phyloP scores from a whole-genome alignment of 257 asterid genomes.

The Ligustrum vulgare region DNA sequence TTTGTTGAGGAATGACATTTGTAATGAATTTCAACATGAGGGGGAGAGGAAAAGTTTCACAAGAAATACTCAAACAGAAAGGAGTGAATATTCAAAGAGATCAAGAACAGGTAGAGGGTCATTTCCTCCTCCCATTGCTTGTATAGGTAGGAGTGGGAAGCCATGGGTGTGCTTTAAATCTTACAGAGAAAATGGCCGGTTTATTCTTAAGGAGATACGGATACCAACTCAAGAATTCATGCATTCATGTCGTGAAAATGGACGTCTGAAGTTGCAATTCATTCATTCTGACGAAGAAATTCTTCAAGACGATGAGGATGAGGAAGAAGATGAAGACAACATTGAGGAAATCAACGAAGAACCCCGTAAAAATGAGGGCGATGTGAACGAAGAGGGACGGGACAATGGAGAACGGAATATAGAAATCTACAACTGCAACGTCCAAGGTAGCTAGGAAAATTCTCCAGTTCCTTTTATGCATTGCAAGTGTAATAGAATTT shows the following conservation, averaged over 20 bases:
- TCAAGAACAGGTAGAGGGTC: conserved; percentile 33
- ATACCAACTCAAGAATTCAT: conserved; percentile 70
- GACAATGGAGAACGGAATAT: conserved; percentile 23
- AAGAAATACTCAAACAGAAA: conserved; percentile 22
- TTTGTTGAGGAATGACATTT: conserved; percentile 24
- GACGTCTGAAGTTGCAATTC: conserved; percentile 62
- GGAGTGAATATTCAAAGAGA: conserved; percentile 31
- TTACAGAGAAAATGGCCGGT: conserved; percentile 66
- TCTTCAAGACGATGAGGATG: conserved; percentile 37
- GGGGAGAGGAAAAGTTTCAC: conserved; percentile 28
- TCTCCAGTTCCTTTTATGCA: conserved; percentile 24
- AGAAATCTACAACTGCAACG: neutral
- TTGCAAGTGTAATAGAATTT: conserved; percentile 16
- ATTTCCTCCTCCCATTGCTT: conserved; percentile 84
- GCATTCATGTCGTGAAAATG: conserved; percentile 80
- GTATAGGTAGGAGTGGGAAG: conserved; percentile 73
- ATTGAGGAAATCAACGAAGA: conserved; percentile 12
- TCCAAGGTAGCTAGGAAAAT: conserved; percentile 5
- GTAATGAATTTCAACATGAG: conserved; percentile 21
- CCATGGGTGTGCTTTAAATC: conserved; percentile 69
- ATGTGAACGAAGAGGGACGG: conserved; percentile 1
- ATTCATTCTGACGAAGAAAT: conserved; percentile 62
- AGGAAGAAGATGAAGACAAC: conserved; percentile 15
- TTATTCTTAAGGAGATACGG: conserved; percentile 66
- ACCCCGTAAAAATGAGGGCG: neutral